Evolutionary conservation across 495 filamentous ascomycete species (phyloP), one percentile per base, ranked within the genome.

Genomic region (Lasiosphaeria ovina): DNA sequence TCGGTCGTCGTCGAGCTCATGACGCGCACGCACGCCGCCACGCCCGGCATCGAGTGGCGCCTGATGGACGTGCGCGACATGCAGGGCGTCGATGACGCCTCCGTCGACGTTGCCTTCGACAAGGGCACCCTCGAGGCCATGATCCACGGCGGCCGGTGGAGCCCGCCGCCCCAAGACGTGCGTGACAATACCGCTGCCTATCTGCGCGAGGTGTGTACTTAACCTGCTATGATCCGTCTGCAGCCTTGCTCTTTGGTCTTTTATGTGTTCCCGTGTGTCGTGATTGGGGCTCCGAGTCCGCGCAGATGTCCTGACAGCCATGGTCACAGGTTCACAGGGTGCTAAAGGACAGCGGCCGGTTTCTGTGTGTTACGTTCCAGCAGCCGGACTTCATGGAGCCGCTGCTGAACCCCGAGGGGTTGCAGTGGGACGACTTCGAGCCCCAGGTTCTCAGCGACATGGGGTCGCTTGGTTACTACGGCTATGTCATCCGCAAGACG

Each of bases 111-210:
- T 31, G 82, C 82, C 17, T 81, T 88, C 59, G 83, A 87, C 62
- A 88, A 88, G 65, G 80, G 77, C 4, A 86, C 84, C 3, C 72
- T 87, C 2, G 85, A 87, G 62, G 83, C 81, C 38, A 85, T 87
- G 79, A 78, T 88, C 17, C 74, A 82, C 54, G 83, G 85, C 5
- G 80, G 75, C 52, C 74, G 77, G 0, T 85, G 83, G 84, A 79
- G 77, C 64, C 82, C 84, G 6, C 81, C 81, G 7, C n/a, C n/a
- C n/a, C 72, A 78, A 1, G 75, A 80, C 9, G 83, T 86, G 1
- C 73, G 66, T 56, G 66, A 78, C 10, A 84, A 84, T 62, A 81
- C 77, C 8, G 63, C 69, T 5, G 66, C 61, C 45, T 87, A 87
- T 62, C 70, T 85, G 10, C 62, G 74, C 35, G 82, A 87, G 74